Percentiles rank a stretch among this genome's conserved stretches.
These are phyloP conservation scores for Vanderwaltozyma yarrowii DNA, from an alignment of 805 yeast genomes.

Conservation along the genomic window DNA sequence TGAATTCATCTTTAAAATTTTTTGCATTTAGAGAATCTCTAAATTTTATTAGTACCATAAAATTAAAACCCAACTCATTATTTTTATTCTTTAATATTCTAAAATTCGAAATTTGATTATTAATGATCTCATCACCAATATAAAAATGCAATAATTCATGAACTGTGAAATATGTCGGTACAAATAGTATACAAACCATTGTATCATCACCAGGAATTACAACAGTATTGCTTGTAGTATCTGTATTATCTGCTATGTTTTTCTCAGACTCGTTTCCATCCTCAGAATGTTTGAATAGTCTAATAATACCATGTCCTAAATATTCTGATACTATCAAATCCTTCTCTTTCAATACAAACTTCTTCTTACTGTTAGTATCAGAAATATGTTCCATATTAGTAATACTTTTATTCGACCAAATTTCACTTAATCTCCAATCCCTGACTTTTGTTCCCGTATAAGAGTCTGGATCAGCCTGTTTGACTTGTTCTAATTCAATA, in stretches of 20 bases:
- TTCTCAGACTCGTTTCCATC: too few relatives aligned
- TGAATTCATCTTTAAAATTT: slow-evolving; percentile 52
- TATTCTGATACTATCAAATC: slow-evolving; percentile 39
- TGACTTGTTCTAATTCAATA: neutral
- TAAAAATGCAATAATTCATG: slow-evolving; percentile 69
- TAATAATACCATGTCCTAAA: slow-evolving; percentile 65
- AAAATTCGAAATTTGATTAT: slow-evolving; percentile 53
- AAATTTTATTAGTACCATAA: slow-evolving; percentile 72
- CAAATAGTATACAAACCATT: slow-evolving; percentile 70
- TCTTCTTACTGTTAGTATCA: neutral
- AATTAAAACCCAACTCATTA: slow-evolving; percentile 42
- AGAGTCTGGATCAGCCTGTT: neutral
- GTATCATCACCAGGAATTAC: slow-evolving; percentile 45
- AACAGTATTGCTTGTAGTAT: too few relatives aligned
- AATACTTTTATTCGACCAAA: slow-evolving; percentile 1
- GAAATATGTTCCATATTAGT: too few relatives aligned
- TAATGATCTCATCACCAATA: slow-evolving; percentile 49
- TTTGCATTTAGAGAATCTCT: slow-evolving; percentile 43
- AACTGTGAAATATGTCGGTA: slow-evolving; percentile 80
- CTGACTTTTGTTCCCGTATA: neutral
- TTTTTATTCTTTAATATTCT: slow-evolving; percentile 58
- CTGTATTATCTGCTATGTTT: too few relatives aligned
- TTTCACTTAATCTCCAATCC: slow-evolving; percentile 14
- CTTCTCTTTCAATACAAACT: slow-evolving; percentile 2
- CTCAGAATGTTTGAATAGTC: slow-evolving; percentile 39